Conservation (phyloP, 176 grass and related monocot species). For the Avena sativa region DNA sequence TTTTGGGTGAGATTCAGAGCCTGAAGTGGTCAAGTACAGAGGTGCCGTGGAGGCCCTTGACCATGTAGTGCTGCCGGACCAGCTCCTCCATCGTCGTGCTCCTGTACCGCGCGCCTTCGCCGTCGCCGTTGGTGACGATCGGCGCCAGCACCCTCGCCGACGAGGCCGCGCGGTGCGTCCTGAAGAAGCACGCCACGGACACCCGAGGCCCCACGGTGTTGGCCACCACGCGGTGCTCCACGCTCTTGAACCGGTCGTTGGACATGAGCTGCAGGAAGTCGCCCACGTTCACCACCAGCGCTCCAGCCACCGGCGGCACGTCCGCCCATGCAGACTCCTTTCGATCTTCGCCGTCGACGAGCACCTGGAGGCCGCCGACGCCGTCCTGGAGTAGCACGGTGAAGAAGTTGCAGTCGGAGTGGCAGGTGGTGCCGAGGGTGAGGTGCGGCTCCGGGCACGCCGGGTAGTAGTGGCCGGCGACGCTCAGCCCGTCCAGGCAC, state of each 20-base stretch:
- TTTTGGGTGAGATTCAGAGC: neutral
- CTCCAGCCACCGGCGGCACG: neutral
- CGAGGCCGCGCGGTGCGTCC: neutral
- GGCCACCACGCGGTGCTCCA: slow-evolving; percentile 27
- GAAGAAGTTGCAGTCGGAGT: slow-evolving; percentile 14
- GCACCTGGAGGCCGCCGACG: slow-evolving; percentile 26
- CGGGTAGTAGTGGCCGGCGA: neutral
- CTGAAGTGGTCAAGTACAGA: neutral
- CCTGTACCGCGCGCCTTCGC: neutral
- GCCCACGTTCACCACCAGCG: slow-evolving; percentile 29
- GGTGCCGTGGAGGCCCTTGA: neutral
- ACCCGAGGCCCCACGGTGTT: neutral
- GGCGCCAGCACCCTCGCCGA: neutral
- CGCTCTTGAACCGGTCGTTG: slow-evolving; percentile 27
- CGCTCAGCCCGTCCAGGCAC: neutral
- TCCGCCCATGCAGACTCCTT: neutral
- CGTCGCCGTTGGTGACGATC: neutral
- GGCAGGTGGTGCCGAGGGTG: neutral
- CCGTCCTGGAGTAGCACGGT: slow-evolving; percentile 16
- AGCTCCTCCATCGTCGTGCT: slow-evolving; percentile 3
- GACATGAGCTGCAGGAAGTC: slow-evolving; percentile 32
- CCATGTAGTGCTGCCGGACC: slow-evolving; percentile 2
- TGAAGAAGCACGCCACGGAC: slow-evolving; percentile 11
- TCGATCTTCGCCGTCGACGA: neutral
- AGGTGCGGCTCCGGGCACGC: neutral